These are phyloP conservation scores for Candida wancherniae DNA, from an alignment of 805 yeast genomes.

Conservation along the genomic window DNA sequence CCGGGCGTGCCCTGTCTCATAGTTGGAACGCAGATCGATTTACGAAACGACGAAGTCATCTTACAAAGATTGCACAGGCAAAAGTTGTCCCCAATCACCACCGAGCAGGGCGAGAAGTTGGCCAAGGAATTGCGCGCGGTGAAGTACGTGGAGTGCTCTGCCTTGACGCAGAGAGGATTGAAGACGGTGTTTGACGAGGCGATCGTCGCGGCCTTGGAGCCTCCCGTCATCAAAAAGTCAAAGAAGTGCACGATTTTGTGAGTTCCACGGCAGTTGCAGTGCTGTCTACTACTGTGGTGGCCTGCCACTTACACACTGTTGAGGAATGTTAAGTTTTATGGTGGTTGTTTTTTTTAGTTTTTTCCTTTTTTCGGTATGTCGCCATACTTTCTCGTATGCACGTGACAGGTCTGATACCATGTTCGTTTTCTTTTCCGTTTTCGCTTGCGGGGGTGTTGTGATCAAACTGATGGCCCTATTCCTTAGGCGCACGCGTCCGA, in stretches of 20 bases:
- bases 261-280: too few relatives aligned
- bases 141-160: conserved; percentile 96
- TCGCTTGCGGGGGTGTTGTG: too few relatives aligned
- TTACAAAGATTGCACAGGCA: conserved; percentile 87
- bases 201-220: conserved; percentile 95
- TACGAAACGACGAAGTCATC: conserved; percentile 88
- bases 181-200: conserved; percentile 99
- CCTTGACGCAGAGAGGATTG: conserved; percentile 92
- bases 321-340: too few relatives aligned
- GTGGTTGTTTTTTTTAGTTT: too few relatives aligned
- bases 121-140: conserved; percentile 95
- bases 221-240: conserved; percentile 78
- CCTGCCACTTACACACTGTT: too few relatives aligned
- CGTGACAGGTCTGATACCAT: too few relatives aligned
- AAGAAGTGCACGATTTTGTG: conserved; percentile 85
- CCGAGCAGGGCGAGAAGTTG: conserved; percentile 85
- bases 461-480: too few relatives aligned
- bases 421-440: too few relatives aligned
- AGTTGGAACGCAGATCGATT: conserved; percentile 95
- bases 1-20: conserved; percentile 97
- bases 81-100: conserved; percentile 77
- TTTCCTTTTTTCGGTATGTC: too few relatives aligned
- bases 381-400: too few relatives aligned
- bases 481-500: too few relatives aligned
- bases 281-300: too few relatives aligned